Percentiles rank a stretch among this genome's conserved stretches.
Conservation (phyloP, 1,284 basidiomycete species). For the Melampsora americana region DNA sequence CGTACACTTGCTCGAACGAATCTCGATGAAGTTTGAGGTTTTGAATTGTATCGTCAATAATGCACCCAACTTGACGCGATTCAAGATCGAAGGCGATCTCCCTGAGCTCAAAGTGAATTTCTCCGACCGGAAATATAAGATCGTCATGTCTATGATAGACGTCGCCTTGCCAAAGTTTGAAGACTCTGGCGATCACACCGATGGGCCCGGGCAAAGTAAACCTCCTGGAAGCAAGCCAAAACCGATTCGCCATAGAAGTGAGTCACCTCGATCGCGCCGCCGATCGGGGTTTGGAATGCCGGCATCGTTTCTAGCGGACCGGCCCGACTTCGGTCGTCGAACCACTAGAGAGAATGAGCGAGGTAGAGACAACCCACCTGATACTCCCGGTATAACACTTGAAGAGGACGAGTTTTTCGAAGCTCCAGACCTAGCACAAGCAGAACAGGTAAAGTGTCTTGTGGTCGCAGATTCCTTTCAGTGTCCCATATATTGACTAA, state of each 20-base stretch:
- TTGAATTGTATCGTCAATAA: slow-evolving; percentile 91
- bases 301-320: slow-evolving; percentile 35
- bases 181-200: slow-evolving; percentile 55
- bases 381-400: slow-evolving; percentile 41
- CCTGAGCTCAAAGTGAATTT: slow-evolving; percentile 88
- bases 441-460: slow-evolving; percentile 57
- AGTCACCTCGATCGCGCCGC: slow-evolving; percentile 35
- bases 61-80: slow-evolving; percentile 76
- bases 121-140: slow-evolving; percentile 93
- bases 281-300: slow-evolving; percentile 36
- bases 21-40: slow-evolving; percentile 83
- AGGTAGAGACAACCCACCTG: slow-evolving; percentile 19
- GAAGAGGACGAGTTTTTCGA: slow-evolving; percentile 70
- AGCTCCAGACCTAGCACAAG: slow-evolving; percentile 64
- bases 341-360: slow-evolving; percentile 46
- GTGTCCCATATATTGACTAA: not conserved
- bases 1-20: slow-evolving; percentile 86
- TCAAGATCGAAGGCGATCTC: slow-evolving; percentile 88
- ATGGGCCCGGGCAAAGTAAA: not conserved
- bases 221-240: slow-evolving; percentile 27
- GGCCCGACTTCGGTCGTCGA: slow-evolving; percentile 40
- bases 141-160: slow-evolving; percentile 87
- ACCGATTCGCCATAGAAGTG: slow-evolving; percentile 12
- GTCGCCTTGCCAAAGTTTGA: slow-evolving; percentile 83
- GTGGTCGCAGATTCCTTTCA: not conserved